phyloP scores from a whole-genome alignment of 345 rosid species.

The Gossypium turneri region DNA sequence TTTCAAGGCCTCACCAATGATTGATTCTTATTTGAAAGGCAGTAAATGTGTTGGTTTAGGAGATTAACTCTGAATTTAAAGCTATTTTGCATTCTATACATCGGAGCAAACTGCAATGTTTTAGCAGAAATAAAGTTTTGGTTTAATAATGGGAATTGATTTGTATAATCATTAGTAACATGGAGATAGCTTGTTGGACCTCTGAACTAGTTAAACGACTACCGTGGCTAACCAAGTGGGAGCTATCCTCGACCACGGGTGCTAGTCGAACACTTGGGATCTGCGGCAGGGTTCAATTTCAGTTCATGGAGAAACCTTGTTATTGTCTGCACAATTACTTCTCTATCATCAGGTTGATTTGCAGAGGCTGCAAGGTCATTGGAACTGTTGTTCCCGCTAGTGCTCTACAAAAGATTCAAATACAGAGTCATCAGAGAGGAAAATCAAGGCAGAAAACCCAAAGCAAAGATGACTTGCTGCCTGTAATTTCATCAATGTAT shows the following conservation, averaged over 20 bases:
- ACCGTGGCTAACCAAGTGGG: background rate
- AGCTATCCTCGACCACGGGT: background rate
- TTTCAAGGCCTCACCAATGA: background rate
- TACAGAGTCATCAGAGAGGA: background rate
- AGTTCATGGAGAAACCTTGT: conserved; percentile 20
- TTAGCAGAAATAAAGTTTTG: background rate
- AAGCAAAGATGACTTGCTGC: background rate
- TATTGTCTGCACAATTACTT: conserved; percentile 15
- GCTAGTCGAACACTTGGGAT: conserved; percentile 11
- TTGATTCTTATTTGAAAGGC: background rate
- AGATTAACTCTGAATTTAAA: background rate
- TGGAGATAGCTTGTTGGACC: background rate
- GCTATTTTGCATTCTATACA: background rate
- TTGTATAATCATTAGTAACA: background rate
- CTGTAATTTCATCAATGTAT: background rate
- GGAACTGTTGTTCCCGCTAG: background rate
- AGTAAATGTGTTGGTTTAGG: background rate
- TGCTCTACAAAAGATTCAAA: background rate
- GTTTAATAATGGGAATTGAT: background rate
- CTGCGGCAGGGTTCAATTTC: conserved; percentile 13
- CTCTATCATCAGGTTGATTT: background rate
- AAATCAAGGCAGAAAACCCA: background rate
- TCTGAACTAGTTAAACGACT: too few relatives aligned
- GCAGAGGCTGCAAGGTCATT: background rate
- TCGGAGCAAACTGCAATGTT: background rate